A percentile compares a stretch with the other conserved stretches of the same genome.
These are phyloP conservation scores for Jaenimonas drosophilae DNA, from an alignment of 208 protist genomes.

Conservation along the genomic window DNA sequence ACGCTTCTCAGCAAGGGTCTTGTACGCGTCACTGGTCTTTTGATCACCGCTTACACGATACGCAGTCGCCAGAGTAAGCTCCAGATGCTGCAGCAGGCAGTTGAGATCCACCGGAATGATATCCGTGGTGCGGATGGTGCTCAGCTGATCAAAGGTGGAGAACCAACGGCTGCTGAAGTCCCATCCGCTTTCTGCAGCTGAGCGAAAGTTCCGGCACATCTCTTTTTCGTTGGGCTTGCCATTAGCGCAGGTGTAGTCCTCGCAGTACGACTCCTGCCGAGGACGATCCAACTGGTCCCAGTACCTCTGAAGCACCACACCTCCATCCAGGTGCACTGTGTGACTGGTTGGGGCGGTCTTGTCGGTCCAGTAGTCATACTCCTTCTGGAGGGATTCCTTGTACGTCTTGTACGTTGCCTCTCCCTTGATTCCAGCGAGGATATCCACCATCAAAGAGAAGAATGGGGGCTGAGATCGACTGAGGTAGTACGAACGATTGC, in stretches of 20 bases:
- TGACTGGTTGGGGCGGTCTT: neutral
- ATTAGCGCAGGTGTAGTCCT: conserved; percentile 8
- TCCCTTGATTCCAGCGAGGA: conserved; percentile 2
- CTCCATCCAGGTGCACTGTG: neutral
- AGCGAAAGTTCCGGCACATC: conserved; percentile 1
- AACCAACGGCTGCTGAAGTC: conserved; percentile 15
- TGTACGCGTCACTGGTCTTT: neutral
- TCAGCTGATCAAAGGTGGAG: neutral
- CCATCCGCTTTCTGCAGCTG: conserved; percentile 16
- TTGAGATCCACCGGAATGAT: conserved; percentile 39
- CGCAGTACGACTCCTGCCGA: conserved; percentile 16
- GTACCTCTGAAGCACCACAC: neutral
- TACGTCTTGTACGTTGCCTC: neutral
- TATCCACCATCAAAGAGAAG: conserved; percentile 17
- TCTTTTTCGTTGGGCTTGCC: neutral
- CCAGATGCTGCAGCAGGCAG: conserved; percentile 8
- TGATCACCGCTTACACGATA: neutral
- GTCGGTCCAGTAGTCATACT: conserved; percentile 15
- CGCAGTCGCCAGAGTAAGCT: conserved; percentile 7
- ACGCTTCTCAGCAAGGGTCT: neutral
- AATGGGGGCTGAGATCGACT: conserved; percentile 28
- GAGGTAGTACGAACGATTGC: conserved; percentile 23
- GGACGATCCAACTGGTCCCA: conserved; percentile 2
- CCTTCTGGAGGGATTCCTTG: conserved; percentile 4
- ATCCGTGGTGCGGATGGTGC: conserved; percentile 8